Evolutionary conservation across 1,284 basidiomycete species (phyloP).

Genomic region (Austroboletus olivaceoglutinosus): DNA sequence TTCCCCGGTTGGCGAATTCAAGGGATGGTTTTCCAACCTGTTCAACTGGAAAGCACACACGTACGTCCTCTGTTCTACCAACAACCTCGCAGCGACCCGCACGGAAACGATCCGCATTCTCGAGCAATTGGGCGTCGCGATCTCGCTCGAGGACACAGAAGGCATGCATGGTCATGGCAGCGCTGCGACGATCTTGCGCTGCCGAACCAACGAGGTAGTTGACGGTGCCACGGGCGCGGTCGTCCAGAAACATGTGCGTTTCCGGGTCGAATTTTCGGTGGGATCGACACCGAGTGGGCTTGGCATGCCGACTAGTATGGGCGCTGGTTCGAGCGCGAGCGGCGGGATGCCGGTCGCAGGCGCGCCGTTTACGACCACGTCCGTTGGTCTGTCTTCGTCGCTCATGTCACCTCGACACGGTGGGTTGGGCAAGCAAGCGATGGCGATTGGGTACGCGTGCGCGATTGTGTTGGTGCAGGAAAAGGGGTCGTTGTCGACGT

Average conservation of each 20-base stretch:
- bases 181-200: slow-evolving; percentile 49
- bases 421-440: slow-evolving; percentile 25
- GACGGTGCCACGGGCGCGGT: slow-evolving; percentile 42
- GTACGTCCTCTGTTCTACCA: slow-evolving; percentile 67
- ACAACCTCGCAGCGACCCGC: slow-evolving; percentile 62
- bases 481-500: slow-evolving; percentile 83
- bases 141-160: slow-evolving; percentile 51
- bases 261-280: slow-evolving; percentile 63
- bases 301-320: too few relatives aligned
- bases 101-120: slow-evolving; percentile 65
- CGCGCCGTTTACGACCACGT: slow-evolving; percentile 6
- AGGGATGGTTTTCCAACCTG: slow-evolving; percentile 79
- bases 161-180: slow-evolving; percentile 10
- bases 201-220: slow-evolving; percentile 60
- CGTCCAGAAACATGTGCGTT: slow-evolving; percentile 56
- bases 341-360: neutral
- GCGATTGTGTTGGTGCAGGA: slow-evolving; percentile 77
- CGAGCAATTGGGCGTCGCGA: slow-evolving; percentile 60
- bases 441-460: slow-evolving; percentile 26
- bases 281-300: too few relatives aligned
- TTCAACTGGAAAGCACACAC: slow-evolving; percentile 72
- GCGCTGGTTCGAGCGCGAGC: neutral
- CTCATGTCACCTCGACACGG: slow-evolving; percentile 26
- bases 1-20: slow-evolving; percentile 67
- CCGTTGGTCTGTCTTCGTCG: slow-evolving; percentile 16